Evolutionary conservation across 2,329 filamentous ascomycete species (phyloP), one percentile per base, ranked within the genome.

Genomic region (Monilinia fructicola): DNA sequence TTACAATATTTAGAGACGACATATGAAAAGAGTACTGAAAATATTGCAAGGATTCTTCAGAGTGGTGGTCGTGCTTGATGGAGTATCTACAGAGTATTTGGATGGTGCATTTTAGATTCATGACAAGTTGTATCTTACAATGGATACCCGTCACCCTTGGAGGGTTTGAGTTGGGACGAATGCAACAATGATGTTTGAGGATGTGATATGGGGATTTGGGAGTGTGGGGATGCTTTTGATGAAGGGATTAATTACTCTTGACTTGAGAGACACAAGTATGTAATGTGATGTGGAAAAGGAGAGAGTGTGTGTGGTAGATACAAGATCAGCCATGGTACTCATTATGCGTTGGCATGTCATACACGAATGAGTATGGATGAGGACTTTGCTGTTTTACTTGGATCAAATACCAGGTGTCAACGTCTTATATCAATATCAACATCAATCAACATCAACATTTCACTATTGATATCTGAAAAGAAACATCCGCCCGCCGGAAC

Each of bases 1-100:
- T 82, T 97, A 74, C 87, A 94, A 73, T 98, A 97, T 76, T 83
- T 98, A 54, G 94, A 98, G 81, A 96, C 92, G 67, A 98, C 95
- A 60, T 90, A 92, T 77, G 93, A 96, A 81, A 99, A 98, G 76
- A 97, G 93, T 79, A 88, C 90, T 73, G 88, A 93, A 72, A 92
- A 97, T 76, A 90, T 98, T 72, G 90, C 97, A 77, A 90, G 93
- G 78, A 94, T 98, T 76, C 84, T 98, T 75, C 85, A 86, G 76
- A 79, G 84, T 62, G 73, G 74, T 67, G 73, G 74, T 31, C 72
- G 73, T 68, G 68, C 71, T 69, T 76, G 68, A 74, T 28, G 48
- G 26, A 35, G 14, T 42, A 16, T 14, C 12, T 42, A n/a, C n/a
- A n/a, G n/a, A n/a, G n/a, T n/a, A 4, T 42, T 14, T 42, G 40